Base-by-base conservation (phyloP, 805 yeast genomes). In the Zygosaccharomyces gambellarensis region DNA sequence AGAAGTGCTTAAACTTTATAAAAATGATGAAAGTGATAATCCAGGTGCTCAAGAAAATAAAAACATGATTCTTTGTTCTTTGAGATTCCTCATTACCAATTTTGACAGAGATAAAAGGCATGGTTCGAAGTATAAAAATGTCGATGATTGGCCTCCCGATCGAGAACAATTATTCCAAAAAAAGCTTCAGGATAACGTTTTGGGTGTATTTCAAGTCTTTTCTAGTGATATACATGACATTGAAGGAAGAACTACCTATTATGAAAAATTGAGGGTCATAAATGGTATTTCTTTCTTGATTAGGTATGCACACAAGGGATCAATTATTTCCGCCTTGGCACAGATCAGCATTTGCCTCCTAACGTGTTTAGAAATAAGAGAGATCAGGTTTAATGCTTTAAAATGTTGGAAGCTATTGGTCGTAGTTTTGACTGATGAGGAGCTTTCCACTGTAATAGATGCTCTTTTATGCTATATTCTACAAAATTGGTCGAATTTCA, bases 341-440 rank as follows among this genome's bases (percentile, higher is more conserved):
- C 98, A 90, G 62, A 79, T 92, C 4, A 84, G 88, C 51, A 85
- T 95, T 1, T 86, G 95, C 58, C 69, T 92, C 10, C 96, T 89
- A 61, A 82, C 90, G 1, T 83, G 92, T 0, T 67, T 90, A 21
- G 90, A 83, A 36, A 77, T 76, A 17, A 69, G 75, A 0, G 81
- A 80, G 22, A 73, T 90, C 11, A 83, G 83, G 51, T 70, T 70
- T 12, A 76, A 77, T 36, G 80, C 92, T 0, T 69, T 94, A 38
- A 71, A 75, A 42, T 85, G 94, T 48, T 83, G 96, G 85, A 73
- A 75, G 45, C 71, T 74, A 1, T 70, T 92, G 45, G 77, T 87
- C 2, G 70, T 74, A 14, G 73, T 72, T n/a, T 65, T 92, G 14
- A 78, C 73, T 11, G 75, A 78, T 27, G 71, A 76, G 2, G 81